Conservation (phyloP, 805 yeast genomes). For the Spathaspora sp. region DNA sequence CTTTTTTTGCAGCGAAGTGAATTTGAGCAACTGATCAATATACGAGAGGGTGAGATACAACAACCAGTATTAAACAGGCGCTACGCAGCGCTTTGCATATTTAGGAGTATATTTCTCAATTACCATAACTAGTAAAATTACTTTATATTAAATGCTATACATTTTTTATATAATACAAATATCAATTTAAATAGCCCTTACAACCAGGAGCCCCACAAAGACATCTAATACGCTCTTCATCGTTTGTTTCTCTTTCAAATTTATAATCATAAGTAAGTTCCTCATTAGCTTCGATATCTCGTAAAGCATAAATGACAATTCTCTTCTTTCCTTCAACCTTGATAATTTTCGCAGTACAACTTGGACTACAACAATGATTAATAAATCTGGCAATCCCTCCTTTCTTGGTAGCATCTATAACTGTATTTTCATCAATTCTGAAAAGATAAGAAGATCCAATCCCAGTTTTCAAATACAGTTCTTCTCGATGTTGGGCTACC, state of each 20-base stretch:
- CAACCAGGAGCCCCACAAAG: slow-evolving; percentile 95
- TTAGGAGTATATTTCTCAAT: neutral
- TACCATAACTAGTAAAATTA: neutral
- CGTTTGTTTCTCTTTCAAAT: slow-evolving; percentile 87
- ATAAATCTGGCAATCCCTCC: slow-evolving; percentile 98
- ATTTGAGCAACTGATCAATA: neutral
- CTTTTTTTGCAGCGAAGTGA: neutral
- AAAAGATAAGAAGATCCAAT: slow-evolving; percentile 93
- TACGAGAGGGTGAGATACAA: neutral
- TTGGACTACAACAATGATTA: slow-evolving; percentile 96
- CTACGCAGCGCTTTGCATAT: neutral
- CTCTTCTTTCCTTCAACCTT: slow-evolving; percentile 92
- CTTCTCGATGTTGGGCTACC: slow-evolving; percentile 90
- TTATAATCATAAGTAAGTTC: slow-evolving; percentile 96
- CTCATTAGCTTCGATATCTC: slow-evolving; percentile 84
- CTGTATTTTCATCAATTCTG: slow-evolving; percentile 89
- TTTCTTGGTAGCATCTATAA: slow-evolving; percentile 93
- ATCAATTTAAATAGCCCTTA: slow-evolving; percentile 80
- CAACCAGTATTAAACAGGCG: too few relatives aligned
- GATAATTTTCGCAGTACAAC: slow-evolving; percentile 94
- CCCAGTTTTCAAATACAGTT: slow-evolving; percentile 80
- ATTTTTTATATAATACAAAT: neutral
- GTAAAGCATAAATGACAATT: slow-evolving; percentile 88
- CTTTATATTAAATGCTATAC: neutral
- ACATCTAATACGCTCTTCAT: slow-evolving; percentile 84